Conservation (phyloP, 148 eudicot genomes). For the Fagopyrum homotropicum region DNA sequence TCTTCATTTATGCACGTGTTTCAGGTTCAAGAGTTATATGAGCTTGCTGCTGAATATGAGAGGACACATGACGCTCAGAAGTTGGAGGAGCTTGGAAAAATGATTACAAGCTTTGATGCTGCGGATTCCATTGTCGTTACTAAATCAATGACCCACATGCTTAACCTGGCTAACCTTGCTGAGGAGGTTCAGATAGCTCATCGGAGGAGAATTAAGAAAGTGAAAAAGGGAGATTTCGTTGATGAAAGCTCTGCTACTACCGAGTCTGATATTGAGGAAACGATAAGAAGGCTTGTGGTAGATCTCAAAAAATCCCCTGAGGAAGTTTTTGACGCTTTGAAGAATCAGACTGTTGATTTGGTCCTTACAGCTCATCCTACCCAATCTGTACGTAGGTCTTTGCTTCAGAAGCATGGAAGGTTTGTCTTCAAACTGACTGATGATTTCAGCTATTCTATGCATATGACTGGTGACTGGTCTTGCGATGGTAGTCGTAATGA, state of each 20-base stretch:
- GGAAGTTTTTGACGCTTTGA: conserved; percentile 74
- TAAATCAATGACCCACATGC: conserved; percentile 77
- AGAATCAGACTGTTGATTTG: conserved; percentile 84
- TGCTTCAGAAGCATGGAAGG: conserved; percentile 93
- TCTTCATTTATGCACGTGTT: neutral
- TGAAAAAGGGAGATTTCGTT: conserved; percentile 62
- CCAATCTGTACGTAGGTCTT: conserved; percentile 81
- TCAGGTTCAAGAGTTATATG: conserved; percentile 84
- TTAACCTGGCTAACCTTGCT: conserved; percentile 73
- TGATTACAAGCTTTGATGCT: conserved; percentile 69
- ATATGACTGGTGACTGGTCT: neutral
- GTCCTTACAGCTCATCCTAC: conserved; percentile 90
- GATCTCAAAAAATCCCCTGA: conserved; percentile 64
- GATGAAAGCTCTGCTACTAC: conserved; percentile 79
- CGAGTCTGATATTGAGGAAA: conserved; percentile 81
- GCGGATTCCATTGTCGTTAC: conserved; percentile 82
- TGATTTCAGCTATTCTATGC: neutral
- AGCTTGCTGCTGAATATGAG: conserved; percentile 73
- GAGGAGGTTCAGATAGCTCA: conserved; percentile 90
- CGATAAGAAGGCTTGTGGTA: conserved; percentile 64
- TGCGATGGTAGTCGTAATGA: neutral
- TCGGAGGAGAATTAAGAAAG: conserved; percentile 51
- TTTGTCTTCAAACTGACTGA: conserved; percentile 13
- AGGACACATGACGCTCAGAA: conserved; percentile 55
- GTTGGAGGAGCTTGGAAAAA: conserved; percentile 69